Base-by-base conservation (phyloP, 257 asterid species). In the Perilla frutescens region DNA sequence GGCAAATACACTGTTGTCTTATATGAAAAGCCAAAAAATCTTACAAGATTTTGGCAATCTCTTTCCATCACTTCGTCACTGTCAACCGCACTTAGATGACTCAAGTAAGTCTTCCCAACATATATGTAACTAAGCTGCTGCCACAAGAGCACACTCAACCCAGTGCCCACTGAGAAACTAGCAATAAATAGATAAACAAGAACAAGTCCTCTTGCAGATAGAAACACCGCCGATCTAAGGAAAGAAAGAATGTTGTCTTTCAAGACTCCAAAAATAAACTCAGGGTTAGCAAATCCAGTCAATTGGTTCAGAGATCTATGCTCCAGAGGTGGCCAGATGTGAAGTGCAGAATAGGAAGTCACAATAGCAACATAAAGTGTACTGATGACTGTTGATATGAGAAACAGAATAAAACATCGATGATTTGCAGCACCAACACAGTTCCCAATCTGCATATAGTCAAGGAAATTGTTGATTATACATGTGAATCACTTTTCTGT, bases 391-490 rank as follows among this genome's bases (percentile, higher is more conserved):
- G 96, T 87, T 68, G 96, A 89, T 49, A 91, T 79, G 68, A 94
- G 97, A 81, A 94, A 94, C 73, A 89, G 48, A 76, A 94, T 74
- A 83, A 94, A 94, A 62, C 64, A 61, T 36, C 90, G 87, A 78
- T 91, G 98, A 77, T 94, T 91, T 76, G 84, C 91, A 45, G 96
- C 84, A 62, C 98, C 98, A 26, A 94, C 96, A 77, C 96, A 94
- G 77, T 91, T 94, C 53, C 98, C 98, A 66, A 91, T 91, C 98
- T 94, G 98, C 89, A 78, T 36, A 7, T 4, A 32, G 58, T 41
- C 48, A 79, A 76, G 68, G 54, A 60, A 59, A 64, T 44, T 70
- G 74, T 71, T 66, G 13, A 70, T 67, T 76, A 72, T 45, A 26
- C 59, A 50, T n/a, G 29, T 50, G 7, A 61, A 76, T 45, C 62